A percentile compares a stretch with the other conserved stretches of the same genome.
These are phyloP conservation scores for Arabis hirsuta DNA, from an alignment of 345 rosid species.

Conservation along the genomic window DNA sequence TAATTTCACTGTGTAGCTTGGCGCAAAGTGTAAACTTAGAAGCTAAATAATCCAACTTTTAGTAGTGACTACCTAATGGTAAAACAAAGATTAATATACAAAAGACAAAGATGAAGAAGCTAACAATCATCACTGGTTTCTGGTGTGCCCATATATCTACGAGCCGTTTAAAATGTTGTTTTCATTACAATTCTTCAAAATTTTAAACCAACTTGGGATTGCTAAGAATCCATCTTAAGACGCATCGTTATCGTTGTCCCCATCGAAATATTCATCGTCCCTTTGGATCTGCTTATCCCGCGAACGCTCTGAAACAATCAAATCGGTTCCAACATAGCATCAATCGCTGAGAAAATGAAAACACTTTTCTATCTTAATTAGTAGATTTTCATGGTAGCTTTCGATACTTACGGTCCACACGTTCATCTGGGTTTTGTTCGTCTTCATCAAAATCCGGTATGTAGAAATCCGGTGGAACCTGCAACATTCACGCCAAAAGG, in stretches of 20 bases:
- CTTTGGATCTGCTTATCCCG: conserved; percentile 90
- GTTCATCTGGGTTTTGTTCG: conserved; percentile 82
- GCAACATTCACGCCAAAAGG: conserved; percentile 10
- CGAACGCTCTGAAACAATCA: conserved; percentile 66
- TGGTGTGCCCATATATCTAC: neutral
- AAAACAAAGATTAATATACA: neutral
- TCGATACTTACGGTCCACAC: conserved; percentile 75
- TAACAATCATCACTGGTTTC: neutral
- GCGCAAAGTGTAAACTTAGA: too few relatives aligned
- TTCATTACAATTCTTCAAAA: conserved; percentile 14
- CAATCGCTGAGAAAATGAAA: neutral
- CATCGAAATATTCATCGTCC: conserved; percentile 85
- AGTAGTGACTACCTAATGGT: too few relatives aligned
- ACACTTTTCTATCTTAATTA: neutral
- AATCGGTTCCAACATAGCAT: neutral
- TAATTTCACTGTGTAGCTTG: too few relatives aligned
- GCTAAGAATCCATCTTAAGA: conserved; percentile 51
- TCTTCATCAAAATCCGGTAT: conserved; percentile 96
- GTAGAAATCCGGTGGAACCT: conserved; percentile 98
- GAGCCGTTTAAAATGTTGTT: neutral
- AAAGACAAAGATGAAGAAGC: neutral
- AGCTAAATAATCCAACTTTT: too few relatives aligned
- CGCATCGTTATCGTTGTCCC: conserved; percentile 78
- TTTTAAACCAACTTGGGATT: neutral
- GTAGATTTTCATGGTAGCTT: neutral